These are phyloP conservation scores for Salix exigua DNA, from an alignment of 345 rosid species.

Conservation along the genomic window DNA sequence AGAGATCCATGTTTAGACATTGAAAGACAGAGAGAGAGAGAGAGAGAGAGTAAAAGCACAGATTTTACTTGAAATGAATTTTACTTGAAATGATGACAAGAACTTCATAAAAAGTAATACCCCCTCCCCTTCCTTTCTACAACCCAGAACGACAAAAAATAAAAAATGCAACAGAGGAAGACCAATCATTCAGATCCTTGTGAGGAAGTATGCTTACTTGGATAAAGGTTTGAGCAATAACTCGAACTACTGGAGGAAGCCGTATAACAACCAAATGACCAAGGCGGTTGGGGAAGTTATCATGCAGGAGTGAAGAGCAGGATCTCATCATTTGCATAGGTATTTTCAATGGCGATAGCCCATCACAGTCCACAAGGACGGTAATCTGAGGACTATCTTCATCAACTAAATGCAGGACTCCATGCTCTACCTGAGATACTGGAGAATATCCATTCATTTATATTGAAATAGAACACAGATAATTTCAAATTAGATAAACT, in stretches of 20 bases:
- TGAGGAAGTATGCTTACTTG: constrained; percentile 46
- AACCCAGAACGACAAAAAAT: background rate
- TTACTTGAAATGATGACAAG: background rate
- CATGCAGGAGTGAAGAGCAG: constrained; percentile 80
- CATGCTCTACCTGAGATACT: constrained; percentile 95
- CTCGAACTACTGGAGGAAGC: constrained; percentile 84
- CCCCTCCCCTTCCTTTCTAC: background rate
- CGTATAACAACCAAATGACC: constrained; percentile 78
- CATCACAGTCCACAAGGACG: constrained; percentile 87
- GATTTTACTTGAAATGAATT: background rate
- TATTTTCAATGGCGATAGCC: constrained; percentile 70
- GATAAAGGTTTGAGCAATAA: constrained; percentile 76
- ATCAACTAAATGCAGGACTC: constrained; percentile 54
- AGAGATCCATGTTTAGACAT: background rate
- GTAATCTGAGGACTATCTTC: constrained; percentile 62
- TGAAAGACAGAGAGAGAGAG: background rate
- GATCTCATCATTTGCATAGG: constrained; percentile 94
- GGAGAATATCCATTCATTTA: constrained; percentile 21
- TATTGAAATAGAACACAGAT: background rate
- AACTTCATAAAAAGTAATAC: background rate
- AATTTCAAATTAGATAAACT: background rate
- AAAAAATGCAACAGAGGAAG: background rate
- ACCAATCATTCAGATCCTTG: constrained; percentile 3
- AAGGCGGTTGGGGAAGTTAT: constrained; percentile 82
- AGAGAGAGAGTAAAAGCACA: background rate